Conservation (phyloP, 441 rosid species). For the Adansonia grandidieri region DNA sequence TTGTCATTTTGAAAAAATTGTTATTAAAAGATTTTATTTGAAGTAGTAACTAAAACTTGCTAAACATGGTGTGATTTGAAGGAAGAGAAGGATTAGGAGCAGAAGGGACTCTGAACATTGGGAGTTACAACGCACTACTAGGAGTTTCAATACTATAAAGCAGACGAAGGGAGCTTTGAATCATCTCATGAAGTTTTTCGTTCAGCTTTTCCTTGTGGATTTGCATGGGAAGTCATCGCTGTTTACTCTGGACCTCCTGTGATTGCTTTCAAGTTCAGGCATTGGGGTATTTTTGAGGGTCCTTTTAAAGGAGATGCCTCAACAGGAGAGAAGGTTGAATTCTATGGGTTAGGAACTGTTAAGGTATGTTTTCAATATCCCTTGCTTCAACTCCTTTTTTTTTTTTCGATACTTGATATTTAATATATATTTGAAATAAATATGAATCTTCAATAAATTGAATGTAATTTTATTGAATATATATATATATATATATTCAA, state of each 20-base stretch:
- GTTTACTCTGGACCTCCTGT: conserved; percentile 70
- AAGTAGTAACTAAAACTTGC: not conserved
- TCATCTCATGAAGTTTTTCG: conserved; percentile 67
- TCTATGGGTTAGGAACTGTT: conserved; percentile 54
- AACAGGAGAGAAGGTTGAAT: conserved; percentile 58
- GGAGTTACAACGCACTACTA: conserved; percentile 74
- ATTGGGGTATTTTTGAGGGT: conserved; percentile 90
- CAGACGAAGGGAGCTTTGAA: conserved; percentile 70
- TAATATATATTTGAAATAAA: no score
- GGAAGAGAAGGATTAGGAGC: conserved; percentile 70
- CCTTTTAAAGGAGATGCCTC: conserved; percentile 73
- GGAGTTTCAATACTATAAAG: conserved; percentile 60
- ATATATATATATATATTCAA: no score
- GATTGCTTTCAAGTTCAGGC: conserved; percentile 74
- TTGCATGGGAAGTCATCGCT: conserved; percentile 71
- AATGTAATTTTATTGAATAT: no score
- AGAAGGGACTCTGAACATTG: conserved; percentile 61
- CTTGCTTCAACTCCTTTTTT: no score
- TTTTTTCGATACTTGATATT: no score
- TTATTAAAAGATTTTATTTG: no score
- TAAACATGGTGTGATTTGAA: conserved; percentile 21
- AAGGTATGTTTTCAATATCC: conserved; percentile 32
- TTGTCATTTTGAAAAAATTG: not conserved
- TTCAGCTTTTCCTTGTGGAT: conserved; percentile 77
- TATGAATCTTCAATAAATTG: no score